Percentiles rank a stretch among this genome's conserved stretches.
Conservation (phyloP, 305 asterid species). For the Rubia balearica region DNA sequence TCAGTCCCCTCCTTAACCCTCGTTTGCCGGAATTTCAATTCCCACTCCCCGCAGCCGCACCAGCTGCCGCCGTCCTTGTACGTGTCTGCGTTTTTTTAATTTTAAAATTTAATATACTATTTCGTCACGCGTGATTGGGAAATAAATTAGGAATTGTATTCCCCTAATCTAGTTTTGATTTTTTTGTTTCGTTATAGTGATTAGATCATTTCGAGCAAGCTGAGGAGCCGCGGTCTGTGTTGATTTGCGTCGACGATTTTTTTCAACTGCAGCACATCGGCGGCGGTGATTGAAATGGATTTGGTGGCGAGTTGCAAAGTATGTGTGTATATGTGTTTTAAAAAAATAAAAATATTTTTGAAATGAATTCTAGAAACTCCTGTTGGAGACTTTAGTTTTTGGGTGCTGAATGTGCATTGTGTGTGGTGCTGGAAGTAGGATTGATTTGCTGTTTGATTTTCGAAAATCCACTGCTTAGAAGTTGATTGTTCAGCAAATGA, state of each 20-base stretch:
- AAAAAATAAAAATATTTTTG: not conserved
- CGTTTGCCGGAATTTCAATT: not conserved
- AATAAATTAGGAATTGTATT: not conserved
- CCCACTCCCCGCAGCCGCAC: not conserved
- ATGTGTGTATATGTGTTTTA: slow-evolving; percentile 1
- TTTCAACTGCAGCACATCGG: slow-evolving; percentile 20
- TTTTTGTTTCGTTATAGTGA: not conserved
- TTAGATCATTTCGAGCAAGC: slow-evolving; percentile 12
- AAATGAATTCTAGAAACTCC: not conserved
- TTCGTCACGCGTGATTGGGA: not conserved
- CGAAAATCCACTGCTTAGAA: not conserved
- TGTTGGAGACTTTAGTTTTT: slow-evolving; percentile 1
- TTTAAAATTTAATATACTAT: not conserved
- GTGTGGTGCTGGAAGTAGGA: slow-evolving; percentile 12
- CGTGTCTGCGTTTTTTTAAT: not conserved
- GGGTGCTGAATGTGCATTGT: slow-evolving; percentile 2
- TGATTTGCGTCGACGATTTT: slow-evolving; percentile 15
- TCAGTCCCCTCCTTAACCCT: slow-evolving; percentile 10
- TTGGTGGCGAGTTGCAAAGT: slow-evolving; percentile 83
- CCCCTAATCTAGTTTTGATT: not conserved
- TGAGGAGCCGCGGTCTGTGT: slow-evolving; percentile 12
- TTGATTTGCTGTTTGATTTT: not conserved
- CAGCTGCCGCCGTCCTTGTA: not conserved
- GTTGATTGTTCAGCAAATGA: not conserved
- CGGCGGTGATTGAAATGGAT: slow-evolving; percentile 52